These are phyloP conservation scores for Colletotrichum abscissum DNA, from an alignment of 2,329 filamentous ascomycete species.

Conservation along the genomic window DNA sequence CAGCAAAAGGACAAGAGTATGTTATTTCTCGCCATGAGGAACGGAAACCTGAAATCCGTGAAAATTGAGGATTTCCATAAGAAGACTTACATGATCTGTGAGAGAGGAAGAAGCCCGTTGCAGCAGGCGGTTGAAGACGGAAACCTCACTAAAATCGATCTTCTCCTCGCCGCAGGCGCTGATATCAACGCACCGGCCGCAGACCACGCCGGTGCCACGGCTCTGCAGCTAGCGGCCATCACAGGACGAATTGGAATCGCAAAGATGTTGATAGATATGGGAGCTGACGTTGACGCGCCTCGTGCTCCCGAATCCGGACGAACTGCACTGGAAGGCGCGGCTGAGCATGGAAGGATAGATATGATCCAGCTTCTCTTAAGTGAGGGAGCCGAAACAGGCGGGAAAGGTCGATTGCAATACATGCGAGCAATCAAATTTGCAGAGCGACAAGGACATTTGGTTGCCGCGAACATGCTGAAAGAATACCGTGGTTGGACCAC, in stretches of 20 bases:
- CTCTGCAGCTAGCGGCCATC: conserved; percentile 1
- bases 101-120: not conserved
- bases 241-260: not conserved
- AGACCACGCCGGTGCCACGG: fast-evolving
- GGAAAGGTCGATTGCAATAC: not conserved
- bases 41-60: too few species aligned
- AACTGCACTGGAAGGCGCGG: conserved; percentile 13
- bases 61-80: too few species aligned
- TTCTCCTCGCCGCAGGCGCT: not conserved
- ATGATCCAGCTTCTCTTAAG: not conserved
- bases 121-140: not conserved
- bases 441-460: not conserved
- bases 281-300: not conserved
- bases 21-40: too few species aligned
- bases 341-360: conserved; percentile 7
- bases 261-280: not conserved
- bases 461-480: not conserved
- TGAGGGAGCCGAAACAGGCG: not conserved
- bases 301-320: not conserved
- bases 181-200: not conserved
- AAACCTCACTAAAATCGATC: not conserved
- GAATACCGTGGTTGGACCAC: not conserved
- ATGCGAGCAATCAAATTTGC: conserved; percentile 7
- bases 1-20: too few species aligned
- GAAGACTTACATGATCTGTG: too few species aligned